A percentile compares a stretch with the other conserved stretches of the same genome.
Evolutionary conservation across 2,329 filamentous ascomycete species (phyloP).

Genomic region (Teratosphaeria gauchensis): DNA sequence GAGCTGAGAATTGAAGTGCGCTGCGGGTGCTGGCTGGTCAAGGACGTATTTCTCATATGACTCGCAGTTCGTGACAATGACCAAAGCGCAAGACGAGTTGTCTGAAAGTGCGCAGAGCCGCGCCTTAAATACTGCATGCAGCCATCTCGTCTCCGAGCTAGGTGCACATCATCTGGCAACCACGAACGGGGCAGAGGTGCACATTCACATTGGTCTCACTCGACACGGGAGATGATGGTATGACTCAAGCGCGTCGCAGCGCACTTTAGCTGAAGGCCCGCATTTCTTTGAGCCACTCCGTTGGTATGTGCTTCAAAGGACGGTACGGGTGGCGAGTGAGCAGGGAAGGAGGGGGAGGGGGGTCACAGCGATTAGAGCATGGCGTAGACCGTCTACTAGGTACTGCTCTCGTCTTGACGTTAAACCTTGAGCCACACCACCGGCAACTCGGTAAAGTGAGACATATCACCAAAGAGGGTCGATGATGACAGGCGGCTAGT

Average conservation of each 20-base stretch:
- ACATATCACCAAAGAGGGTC: background rate
- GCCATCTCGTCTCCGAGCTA: background rate
- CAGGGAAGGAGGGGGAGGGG: background rate
- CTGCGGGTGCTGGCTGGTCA: background rate
- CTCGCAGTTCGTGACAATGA: background rate
- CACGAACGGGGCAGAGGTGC: background rate
- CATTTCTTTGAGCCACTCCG: slow-evolving; percentile 1
- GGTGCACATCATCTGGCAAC: slow-evolving; percentile 1
- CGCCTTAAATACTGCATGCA: background rate
- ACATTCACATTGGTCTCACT: slow-evolving; percentile 2
- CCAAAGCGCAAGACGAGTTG: background rate
- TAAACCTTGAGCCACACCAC: background rate
- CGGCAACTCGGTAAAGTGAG: background rate
- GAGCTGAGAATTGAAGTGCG: background rate
- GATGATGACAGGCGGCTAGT: background rate
- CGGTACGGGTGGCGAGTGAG: background rate
- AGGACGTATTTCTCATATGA: background rate
- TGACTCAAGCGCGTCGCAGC: background rate
- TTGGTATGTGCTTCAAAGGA: background rate
- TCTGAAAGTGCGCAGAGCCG: background rate
- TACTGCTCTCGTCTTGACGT: background rate
- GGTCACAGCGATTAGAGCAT: background rate
- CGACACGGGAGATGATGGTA: background rate
- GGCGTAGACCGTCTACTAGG: background rate
- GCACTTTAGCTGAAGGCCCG: background rate